Evolutionary conservation across 495 filamentous ascomycete species (phyloP), one percentile per base, ranked within the genome.

Genomic region (Staphylotrichum longicolle): DNA sequence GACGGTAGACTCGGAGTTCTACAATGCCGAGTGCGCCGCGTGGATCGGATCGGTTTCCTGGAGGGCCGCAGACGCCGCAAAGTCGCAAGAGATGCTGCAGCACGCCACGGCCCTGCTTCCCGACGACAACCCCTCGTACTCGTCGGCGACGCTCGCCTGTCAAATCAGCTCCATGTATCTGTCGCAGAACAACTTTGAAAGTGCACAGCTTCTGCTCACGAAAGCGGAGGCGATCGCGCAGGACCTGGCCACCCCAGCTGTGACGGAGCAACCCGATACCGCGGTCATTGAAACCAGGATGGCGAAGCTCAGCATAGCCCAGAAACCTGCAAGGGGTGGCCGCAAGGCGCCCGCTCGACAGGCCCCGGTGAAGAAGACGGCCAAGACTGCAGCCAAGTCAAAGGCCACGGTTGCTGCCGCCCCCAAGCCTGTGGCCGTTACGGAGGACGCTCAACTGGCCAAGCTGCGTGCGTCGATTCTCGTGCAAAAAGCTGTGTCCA

Each of bases 21-120:
- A 87, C 44, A 65, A 81, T 9, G 76, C 82, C 4, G 72, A 82
- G 35, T 81, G 80, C 32, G 73, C 79, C 14, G 81, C 85, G 3
- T 80, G 86, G 69, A 77, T 89, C 48, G 88, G 85, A 9, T 82
- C 81, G 27, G 80, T 88, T 55, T 88, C 81, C 73, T 79, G 86
- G 46, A 82, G 85, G 58, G 84, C 87, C 51, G 86, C 86, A 0
- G 74, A 85, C 61, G 58, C 82, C 2, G 76, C 78, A 0, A 87
- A 89, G 67, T 88, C 87, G 4, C 75, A 82, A 51, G 80, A 85
- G 47, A 74, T 86, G 56, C 77, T 91, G 39, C 69, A 75, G 34
- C 75, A 80, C 40, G 83, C 83, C 4, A 78, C 62, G 58, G 71
- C 57, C 63, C 76, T 52, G 72, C 76, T 59, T 63, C 74, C 63